Evolutionary conservation across 176 grass and related monocot genomes (phyloP), one percentile per base, ranked within the genome.

Genomic region (Rhynchospora tenuis): DNA sequence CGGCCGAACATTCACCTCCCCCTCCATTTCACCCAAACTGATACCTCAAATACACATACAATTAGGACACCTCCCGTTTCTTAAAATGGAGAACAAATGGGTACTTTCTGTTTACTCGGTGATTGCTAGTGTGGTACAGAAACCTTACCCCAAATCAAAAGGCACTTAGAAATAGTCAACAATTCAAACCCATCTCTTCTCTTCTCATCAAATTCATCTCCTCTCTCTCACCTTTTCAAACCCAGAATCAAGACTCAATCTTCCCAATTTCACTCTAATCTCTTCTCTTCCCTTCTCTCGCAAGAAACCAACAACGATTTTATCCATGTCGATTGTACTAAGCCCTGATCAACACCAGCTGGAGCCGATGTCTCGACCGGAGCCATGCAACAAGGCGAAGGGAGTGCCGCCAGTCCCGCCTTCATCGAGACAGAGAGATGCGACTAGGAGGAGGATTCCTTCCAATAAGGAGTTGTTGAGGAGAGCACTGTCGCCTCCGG

Each of bases 401-500:
- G 13, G 59, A 17, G 33, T 86, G 56, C 20, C 67, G 1, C n/a
- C 33, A 2, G 45, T 82, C n/a, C 85, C 85, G 9, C 85, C 78
- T 2, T 47, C 73, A 47, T 17, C 55, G 23, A 64, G 13, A 16
- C 56, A 51, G 26, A 79, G 62, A 57, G 59, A 69, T 61, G n/a
- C 7, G 11, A 17, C 57, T 1, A 44, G 63, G 22, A 31, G 67
- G 19, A 72, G 67, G 61, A 23, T 55, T 15, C 74, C 86, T 5
- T 82, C 50, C 12, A 84, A 79, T 84, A 79, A 91, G 71, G 94
- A 97, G 87, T 72, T 97, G 84, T 82, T 97, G 59, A 71, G 89
- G 47, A 84, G 94, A 70, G 91, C 86, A 68, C 89, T 97, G 22
- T 86, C 83, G 16, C 91, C 91, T 62, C 89, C 89, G 3, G 55